phyloP scores from a whole-genome alignment of 192 early-diverging fungal species.

The Coemansia sp. region DNA sequence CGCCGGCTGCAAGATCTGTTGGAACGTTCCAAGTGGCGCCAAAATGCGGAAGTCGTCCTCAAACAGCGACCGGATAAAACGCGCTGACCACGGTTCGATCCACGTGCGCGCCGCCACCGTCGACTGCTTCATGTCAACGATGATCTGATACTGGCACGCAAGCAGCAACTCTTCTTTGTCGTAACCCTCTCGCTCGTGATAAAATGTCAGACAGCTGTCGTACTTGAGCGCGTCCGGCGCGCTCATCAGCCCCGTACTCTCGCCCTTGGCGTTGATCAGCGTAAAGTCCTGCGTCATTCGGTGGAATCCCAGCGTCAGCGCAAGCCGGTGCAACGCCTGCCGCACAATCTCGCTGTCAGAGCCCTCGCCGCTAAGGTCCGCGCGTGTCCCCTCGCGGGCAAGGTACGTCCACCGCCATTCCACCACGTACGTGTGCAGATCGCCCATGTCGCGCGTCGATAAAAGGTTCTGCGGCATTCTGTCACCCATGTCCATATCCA shows the following conservation, averaged over 20 bases:
- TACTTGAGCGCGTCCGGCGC: slow-evolving; percentile 34
- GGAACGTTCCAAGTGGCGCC: slow-evolving; percentile 52
- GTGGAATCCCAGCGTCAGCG: slow-evolving; percentile 38
- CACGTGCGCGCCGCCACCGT: slow-evolving; percentile 51
- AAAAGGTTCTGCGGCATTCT: slow-evolving; percentile 25
- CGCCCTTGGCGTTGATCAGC: slow-evolving; percentile 49
- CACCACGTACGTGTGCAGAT: slow-evolving; percentile 52
- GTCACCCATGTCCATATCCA: slow-evolving; percentile 32
- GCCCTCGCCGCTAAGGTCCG: slow-evolving; percentile 48
- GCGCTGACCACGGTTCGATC: slow-evolving; percentile 52
- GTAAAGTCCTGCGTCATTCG: slow-evolving; percentile 50
- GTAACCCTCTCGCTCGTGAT: slow-evolving; percentile 52
- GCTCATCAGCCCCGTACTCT: slow-evolving; percentile 44
- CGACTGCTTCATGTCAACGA: slow-evolving; percentile 53
- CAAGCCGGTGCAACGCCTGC: slow-evolving; percentile 49
- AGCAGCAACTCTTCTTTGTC: slow-evolving; percentile 46
- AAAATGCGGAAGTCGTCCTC: slow-evolving; percentile 50
- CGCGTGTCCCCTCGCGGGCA: slow-evolving; percentile 44
- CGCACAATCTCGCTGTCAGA: slow-evolving; percentile 50
- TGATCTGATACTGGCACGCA: slow-evolving; percentile 52
- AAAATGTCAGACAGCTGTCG: slow-evolving; percentile 50
- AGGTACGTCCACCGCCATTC: slow-evolving; percentile 56
- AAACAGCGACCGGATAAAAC: slow-evolving; percentile 44
- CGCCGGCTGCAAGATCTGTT: slow-evolving; percentile 54
- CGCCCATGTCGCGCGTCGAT: slow-evolving; percentile 47